Percentiles rank a stretch among this genome's conserved stretches.
Evolutionary conservation across 208 protist species (phyloP).

Genomic region (Polymyxa betae): DNA sequence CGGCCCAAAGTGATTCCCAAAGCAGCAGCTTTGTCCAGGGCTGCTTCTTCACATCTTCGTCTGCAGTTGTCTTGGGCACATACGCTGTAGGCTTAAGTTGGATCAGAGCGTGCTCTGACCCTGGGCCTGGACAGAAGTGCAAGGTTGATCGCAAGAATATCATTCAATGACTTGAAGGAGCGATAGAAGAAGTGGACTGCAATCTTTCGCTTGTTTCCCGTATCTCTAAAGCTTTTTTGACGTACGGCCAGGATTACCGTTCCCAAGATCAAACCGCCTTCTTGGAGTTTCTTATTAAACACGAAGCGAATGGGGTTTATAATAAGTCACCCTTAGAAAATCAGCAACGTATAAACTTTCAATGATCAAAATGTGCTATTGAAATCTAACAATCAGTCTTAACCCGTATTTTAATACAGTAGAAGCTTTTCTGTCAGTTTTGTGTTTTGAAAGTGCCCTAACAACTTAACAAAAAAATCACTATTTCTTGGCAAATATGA

Average conservation of each 20-base stretch:
- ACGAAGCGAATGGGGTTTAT: neutral
- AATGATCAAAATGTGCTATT: neutral
- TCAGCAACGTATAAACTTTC: neutral
- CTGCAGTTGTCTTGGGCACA: too few species aligned
- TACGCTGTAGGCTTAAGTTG: too few species aligned
- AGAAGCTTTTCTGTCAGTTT: neutral
- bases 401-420: neutral
- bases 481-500: too few species aligned
- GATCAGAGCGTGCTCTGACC: neutral
- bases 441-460: neutral
- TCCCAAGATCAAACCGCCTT: neutral
- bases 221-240: neutral
- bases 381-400: neutral
- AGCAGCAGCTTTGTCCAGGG: neutral
- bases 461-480: neutral
- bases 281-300: neutral
- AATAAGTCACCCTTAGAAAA: neutral
- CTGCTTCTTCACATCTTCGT: too few species aligned
- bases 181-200: neutral
- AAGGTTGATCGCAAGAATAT: neutral
- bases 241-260: neutral
- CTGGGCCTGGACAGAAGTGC: neutral
- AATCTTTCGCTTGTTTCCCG: neutral
- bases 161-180: neutral
- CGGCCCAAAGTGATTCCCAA: neutral